Evolutionary conservation across 768 basidiomycete genomes (phyloP).

Genomic region (Pisolithus tinctorius): DNA sequence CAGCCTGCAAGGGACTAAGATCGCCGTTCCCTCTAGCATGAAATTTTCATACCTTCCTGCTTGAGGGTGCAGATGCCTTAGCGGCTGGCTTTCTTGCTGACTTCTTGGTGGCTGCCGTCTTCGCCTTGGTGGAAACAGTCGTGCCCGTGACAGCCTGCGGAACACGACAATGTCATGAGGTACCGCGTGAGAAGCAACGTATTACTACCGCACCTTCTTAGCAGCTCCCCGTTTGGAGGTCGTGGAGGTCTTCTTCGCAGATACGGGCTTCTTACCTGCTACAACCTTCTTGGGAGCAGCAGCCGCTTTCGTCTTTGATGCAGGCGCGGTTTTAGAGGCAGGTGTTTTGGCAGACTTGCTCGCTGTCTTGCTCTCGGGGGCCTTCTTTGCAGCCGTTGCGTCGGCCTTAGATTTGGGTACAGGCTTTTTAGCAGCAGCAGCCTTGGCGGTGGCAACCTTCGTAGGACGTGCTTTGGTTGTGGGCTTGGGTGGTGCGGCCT

Average conservation of each 20-base stretch:
- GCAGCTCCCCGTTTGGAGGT: slow-evolving; percentile 45
- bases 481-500: slow-evolving; percentile 19
- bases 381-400: slow-evolving; percentile 37
- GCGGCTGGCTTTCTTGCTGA: slow-evolving; percentile 20
- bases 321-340: slow-evolving; percentile 8
- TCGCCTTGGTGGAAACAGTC: slow-evolving; percentile 31
- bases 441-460: slow-evolving; percentile 23
- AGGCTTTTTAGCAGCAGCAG: slow-evolving; percentile 19
- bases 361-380: slow-evolving; percentile 27
- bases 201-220: slow-evolving; percentile 48
- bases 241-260: slow-evolving; percentile 34
- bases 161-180: slow-evolving; percentile 1
- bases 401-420: slow-evolving; percentile 32
- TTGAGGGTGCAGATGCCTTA: slow-evolving; percentile 1
- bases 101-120: slow-evolving; percentile 29
- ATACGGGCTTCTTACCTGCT: slow-evolving; percentile 24
- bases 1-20: background rate
- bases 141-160: slow-evolving; percentile 47
- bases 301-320: slow-evolving; percentile 21
- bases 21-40: background rate
- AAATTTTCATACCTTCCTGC: background rate
- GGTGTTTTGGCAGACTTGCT: slow-evolving; percentile 26
- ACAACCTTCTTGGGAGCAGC: slow-evolving; percentile 27
- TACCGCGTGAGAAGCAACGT: background rate
- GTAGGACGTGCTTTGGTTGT: slow-evolving; percentile 17